Evolutionary conservation across 257 asterid genomes (phyloP), one percentile per base, ranked within the genome.

Genomic region (Prunella vulgaris): DNA sequence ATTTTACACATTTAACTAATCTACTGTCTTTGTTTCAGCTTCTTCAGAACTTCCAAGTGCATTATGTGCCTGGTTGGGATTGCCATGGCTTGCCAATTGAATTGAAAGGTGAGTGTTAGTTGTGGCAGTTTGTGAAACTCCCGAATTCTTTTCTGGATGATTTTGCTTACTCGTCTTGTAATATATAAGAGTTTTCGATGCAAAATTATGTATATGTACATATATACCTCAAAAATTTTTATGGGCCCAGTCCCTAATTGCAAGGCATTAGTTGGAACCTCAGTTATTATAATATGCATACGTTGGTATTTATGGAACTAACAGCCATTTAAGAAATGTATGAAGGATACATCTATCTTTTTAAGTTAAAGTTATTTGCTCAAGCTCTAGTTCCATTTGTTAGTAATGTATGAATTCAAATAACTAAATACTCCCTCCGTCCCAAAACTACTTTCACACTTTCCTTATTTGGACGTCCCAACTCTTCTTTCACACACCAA

Each of bases 71-170:
- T 35, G 99, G 99, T 42, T 94, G 99, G 99, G 99, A 94, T 87
- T 94, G 99, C 63, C 99, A 94, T 80, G 99, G 99, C 68, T 77
- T 90, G 80, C 99, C 99, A 69, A 94, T 94, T 62, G 99, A 94
- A 88, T 83, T 94, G 79, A 94, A 94, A 94, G 99, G 99, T 82
- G 78, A 85, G 92, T 78, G 28, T 49, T 70, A 21, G 7, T 49
- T 5, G 33, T 28, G 58, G 25, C 42, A n/a, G 75, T 68, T 61
- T 64, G 60, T 78, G 32, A 68, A 30, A 72, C 60, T 64, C 52
- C 74, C 40, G 30, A 9, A 21, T 5, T 14, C 6, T 52, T 64
- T 60, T 48, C 76, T 72, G 60, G 65, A 59, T 46, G 53, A 27
- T 73, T 73, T 59, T 66, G 61, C 49, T 65, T 21, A 17, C 33